Base-by-base conservation (phyloP, 164 flowering plant genomes). In the Litsea cubeba region DNA sequence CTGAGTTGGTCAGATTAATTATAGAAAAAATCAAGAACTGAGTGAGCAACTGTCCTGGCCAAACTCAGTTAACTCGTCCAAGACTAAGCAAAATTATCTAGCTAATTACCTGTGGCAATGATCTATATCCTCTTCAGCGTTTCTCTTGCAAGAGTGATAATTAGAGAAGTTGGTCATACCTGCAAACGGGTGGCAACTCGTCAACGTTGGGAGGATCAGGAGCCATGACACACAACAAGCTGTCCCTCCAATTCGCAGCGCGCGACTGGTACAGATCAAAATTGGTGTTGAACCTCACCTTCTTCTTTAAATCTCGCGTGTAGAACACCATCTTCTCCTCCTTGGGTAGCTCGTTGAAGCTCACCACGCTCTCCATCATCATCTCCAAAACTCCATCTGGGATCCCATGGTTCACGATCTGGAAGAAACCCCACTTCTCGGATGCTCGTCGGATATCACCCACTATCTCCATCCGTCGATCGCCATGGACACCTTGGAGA, bases 211-310 rank as follows among this genome's bases (percentile, higher is more conserved):
- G 46, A 10, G 60, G 60, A 3, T 46, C 57, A 3, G 79, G 82
- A n/a, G 50, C 79, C 40, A 71, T 28, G 1, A 32, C 24, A 12
- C 78, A 69, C 50, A 51, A 54, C 23, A 84, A 32, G 0, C 80
- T 74, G 62, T 82, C 83, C 22, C 73, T 62, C 83, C 85, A 79
- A 30, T 71, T 77, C 2, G 82, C 82, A 0, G 85, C 85, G 23
- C 71, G 67, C 0, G 82, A 71, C 8, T 30, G 18, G 23, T 58
- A 83, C n/a, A 83, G 76, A 65, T 83, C 79, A 8, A 35, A 58
- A 22, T 81, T 83, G 17, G 57, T 66, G 26, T 23, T 23, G 14
- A 50, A 83, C 26, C 26, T 25, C 4, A 81, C 80, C 3, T 72
- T 75, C 11, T 24, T 26, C 2, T 8, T 28, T 12, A 24, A 66